A percentile compares a stretch with the other conserved stretches of the same genome.
Evolutionary conservation across 2,329 filamentous ascomycete genomes (phyloP).

Genomic region (Orbilia blumenaviensis): DNA sequence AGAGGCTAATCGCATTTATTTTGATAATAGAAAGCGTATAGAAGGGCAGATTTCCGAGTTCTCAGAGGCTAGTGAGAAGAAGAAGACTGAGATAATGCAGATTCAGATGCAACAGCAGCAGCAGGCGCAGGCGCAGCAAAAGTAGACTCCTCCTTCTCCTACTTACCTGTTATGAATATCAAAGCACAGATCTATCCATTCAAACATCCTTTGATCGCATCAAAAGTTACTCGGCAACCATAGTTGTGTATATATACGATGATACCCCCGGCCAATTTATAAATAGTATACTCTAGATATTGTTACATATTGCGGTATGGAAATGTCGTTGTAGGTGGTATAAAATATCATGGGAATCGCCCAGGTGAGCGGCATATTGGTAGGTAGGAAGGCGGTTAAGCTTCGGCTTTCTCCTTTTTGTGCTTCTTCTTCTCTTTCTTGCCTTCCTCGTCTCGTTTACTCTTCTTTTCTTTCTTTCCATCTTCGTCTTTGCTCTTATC

Average conservation of each 20-base stretch:
- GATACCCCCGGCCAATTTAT: constrained; percentile 22
- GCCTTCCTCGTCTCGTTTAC: constrained; percentile 50
- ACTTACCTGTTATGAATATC: too few species aligned
- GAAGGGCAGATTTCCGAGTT: constrained; percentile 73
- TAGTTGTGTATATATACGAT: constrained; percentile 37
- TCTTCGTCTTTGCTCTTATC: constrained; percentile 9
- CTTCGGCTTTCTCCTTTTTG: constrained; percentile 42
- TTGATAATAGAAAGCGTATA: constrained; percentile 68
- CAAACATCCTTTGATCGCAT: neutral
- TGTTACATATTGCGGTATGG: neutral
- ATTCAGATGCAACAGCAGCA: constrained; percentile 61
- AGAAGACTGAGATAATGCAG: constrained; percentile 71
- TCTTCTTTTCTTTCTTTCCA: constrained; percentile 49
- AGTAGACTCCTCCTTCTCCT: constrained; percentile 8
- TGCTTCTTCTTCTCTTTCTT: constrained; percentile 53
- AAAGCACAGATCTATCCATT: constrained; percentile 1
- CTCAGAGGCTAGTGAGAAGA: constrained; percentile 72
- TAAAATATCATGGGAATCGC: neutral
- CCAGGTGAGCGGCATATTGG: neutral
- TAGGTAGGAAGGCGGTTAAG: neutral
- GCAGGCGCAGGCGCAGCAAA: constrained; percentile 59
- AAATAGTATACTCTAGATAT: neutral
- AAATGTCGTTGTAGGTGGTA: neutral
- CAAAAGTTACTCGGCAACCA: constrained; percentile 13
- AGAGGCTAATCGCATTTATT: constrained; percentile 25